Conservation (phyloP, 345 rosid species). For the Garcia nutans region DNA sequence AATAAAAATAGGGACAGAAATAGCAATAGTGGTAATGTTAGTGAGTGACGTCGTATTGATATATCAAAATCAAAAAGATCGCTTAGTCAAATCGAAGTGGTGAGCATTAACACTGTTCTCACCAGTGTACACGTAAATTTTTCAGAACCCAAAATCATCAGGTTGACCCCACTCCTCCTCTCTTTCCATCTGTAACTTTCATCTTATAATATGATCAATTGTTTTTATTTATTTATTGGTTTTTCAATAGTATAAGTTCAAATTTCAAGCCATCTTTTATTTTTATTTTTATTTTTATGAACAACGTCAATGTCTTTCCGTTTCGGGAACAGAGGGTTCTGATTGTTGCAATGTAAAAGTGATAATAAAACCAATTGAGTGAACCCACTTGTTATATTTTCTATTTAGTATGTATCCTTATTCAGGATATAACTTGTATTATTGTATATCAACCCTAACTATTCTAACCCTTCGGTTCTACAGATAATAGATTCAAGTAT, state of each 20-base stretch:
- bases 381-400: not conserved
- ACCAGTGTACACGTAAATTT: conserved; percentile 27
- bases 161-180: conserved; percentile 6
- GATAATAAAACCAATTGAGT: not conserved
- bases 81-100: conserved; percentile 31
- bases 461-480: no score
- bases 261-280: not conserved
- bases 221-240: no score
- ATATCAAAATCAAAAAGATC: conserved; percentile 9
- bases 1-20: not conserved
- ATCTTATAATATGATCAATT: no score
- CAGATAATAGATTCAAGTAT: no score
- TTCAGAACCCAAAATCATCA: conserved; percentile 14
- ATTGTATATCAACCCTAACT: not conserved
- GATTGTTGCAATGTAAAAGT: not conserved
- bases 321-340: not conserved
- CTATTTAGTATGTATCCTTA: not conserved
- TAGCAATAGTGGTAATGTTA: no score
- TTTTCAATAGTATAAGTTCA: not conserved
- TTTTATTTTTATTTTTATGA: no score
- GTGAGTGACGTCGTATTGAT: not conserved
- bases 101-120: conserved; percentile 26
- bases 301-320: conserved; percentile 1
- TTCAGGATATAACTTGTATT: not conserved
- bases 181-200: not conserved